Base-by-base conservation (phyloP, 148 eudicot species). In the Heliosperma pusillum region DNA sequence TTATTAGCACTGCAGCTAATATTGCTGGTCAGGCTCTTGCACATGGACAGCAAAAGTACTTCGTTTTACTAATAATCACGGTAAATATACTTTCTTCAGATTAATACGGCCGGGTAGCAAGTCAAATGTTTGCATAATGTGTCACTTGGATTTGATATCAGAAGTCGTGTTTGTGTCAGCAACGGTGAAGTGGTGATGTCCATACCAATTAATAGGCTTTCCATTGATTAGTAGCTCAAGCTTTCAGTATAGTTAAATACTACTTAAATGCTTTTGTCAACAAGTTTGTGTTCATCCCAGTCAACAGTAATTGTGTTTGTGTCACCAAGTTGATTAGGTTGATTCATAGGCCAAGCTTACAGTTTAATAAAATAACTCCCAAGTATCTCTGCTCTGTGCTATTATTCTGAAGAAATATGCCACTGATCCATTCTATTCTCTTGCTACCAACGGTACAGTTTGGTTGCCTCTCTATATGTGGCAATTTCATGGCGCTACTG, bases 1-100 rank as follows among this genome's bases (percentile, higher is more conserved):
- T 92, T 74, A 81, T 96, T 78, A 89, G 80, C 47, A 81, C 86
- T 75, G 99, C 99, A 70, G 85, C 99, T 62, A 74, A 81, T 60
- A 90, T 96, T 78, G 94, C 99, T 72, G 87, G 87, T 74, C 89
- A 84, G 75, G 76, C 91, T 71, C 86, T 92, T 53, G 85, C 89
- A 40, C 81, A 81, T 42, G 87, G 86, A 76, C 80, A 82, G 56
- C 86, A 82, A 57, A 96, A 92, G 83, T 96, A 96, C 77, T 96
- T 74, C 78, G 93, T 96, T 71, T 80, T 96, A 75, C 76, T 96
- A 76, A 96, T 96, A 65, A 92, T 96, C 82, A 96, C 97, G 86
- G 99, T 96, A 88, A 78, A 83, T 17, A 72, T 76, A 47, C 20
- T 12, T 66, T 52, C 10, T 52, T 1, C n/a, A 29, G 73, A 21